phyloP scores from a whole-genome alignment of 1,284 basidiomycete genomes.

The Fistulina hepatica region DNA sequence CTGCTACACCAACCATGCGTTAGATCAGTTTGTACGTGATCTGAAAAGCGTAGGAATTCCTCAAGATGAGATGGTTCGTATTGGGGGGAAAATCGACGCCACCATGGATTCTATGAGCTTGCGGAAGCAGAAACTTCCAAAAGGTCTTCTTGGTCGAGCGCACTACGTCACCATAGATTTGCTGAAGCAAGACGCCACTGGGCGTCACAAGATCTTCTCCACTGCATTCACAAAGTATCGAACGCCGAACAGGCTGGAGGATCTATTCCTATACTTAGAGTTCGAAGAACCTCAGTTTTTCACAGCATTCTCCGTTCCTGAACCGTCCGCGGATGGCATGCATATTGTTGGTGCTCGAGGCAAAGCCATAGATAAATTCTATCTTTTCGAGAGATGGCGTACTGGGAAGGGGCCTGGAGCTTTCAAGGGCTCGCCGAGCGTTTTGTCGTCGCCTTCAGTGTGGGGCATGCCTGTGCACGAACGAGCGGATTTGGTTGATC shows the following conservation, averaged over 20 bases:
- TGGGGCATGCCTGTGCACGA: constrained; percentile 33
- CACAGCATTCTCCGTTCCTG: constrained; percentile 40
- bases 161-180: constrained; percentile 24
- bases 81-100: constrained; percentile 43
- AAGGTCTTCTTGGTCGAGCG: constrained; percentile 12
- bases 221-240: constrained; percentile 19
- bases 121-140: constrained; percentile 26
- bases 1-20: constrained; percentile 58
- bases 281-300: constrained; percentile 34
- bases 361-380: constrained; percentile 23
- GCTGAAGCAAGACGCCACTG: constrained; percentile 18
- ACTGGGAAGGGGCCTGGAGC: constrained; percentile 32
- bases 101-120: constrained; percentile 34
- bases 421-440: constrained; percentile 21
- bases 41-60: constrained; percentile 50
- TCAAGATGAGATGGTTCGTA: constrained; percentile 30
- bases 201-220: constrained; percentile 25
- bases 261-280: constrained; percentile 34
- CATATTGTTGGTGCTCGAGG: constrained; percentile 29
- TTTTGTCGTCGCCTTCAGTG: constrained; percentile 21
- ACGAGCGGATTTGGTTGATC: constrained; percentile 23
- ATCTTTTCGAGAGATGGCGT: constrained; percentile 40
- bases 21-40: constrained; percentile 53
- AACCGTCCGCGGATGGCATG: constrained; percentile 30
- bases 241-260: constrained; percentile 14